Percentiles rank a stretch among this genome's conserved stretches.
Conservation (phyloP, 75 land plant species). For the Azolla pinnata region DNA sequence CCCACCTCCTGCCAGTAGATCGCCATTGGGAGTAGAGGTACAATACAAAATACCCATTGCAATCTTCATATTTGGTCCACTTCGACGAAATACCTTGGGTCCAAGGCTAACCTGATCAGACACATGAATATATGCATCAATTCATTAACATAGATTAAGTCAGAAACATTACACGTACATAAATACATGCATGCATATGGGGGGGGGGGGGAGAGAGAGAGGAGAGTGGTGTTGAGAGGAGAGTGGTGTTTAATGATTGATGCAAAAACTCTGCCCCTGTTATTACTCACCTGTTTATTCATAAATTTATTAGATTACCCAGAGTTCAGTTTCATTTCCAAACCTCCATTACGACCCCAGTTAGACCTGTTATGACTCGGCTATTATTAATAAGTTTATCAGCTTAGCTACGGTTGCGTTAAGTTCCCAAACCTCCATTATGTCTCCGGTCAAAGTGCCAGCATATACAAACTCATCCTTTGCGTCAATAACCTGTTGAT, state of each 20-base stretch:
- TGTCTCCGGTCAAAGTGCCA: constrained; percentile 27
- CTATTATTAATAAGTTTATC: no score
- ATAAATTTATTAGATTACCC: no score
- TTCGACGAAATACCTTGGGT: constrained; percentile 20
- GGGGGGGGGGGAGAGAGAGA: neutral
- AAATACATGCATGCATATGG: constrained; percentile 5
- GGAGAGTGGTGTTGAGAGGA: no score
- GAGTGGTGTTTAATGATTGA: no score
- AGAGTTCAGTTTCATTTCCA: no score
- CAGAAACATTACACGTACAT: neutral
- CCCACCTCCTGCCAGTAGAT: constrained; percentile 33
- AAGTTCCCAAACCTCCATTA: constrained; percentile 24
- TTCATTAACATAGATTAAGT: neutral
- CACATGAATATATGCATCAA: no score
- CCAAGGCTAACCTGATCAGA: constrained; percentile 39
- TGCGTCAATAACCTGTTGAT: constrained; percentile 28
- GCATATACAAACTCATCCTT: constrained; percentile 34
- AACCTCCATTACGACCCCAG: no score
- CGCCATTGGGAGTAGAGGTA: constrained; percentile 14
- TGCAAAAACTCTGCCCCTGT: no score
- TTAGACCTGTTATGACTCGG: no score
- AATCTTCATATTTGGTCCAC: constrained; percentile 20
- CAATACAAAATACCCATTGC: constrained; percentile 17
- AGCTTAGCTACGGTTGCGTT: no score
- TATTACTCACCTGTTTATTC: no score